These are phyloP conservation scores for Glutinoglossum americanum DNA, from an alignment of 495 filamentous ascomycete species.

Conservation along the genomic window DNA sequence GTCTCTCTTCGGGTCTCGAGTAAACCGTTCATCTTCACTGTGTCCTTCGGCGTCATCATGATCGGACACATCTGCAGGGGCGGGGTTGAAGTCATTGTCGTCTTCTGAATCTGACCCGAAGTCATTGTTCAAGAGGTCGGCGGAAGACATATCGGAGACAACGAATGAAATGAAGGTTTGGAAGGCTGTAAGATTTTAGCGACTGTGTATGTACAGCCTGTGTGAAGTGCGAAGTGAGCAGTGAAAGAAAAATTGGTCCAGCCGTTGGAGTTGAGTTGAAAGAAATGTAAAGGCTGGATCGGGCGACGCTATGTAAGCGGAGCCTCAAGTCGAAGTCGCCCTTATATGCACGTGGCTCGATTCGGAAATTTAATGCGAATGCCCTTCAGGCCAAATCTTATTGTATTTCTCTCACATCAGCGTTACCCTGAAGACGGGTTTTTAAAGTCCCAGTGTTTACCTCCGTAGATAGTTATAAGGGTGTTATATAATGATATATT, in stretches of 20 bases:
- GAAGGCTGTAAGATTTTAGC: too few species aligned
- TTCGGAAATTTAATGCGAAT: not conserved
- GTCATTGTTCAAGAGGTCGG: conserved; percentile 9
- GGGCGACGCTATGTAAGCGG: not conserved
- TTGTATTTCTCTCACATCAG: too few species aligned
- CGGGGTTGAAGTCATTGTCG: conserved; percentile 15
- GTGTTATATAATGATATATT: too few species aligned
- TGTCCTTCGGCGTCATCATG: conserved; percentile 10
- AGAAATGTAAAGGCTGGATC: not conserved
- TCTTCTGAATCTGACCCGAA: conserved; percentile 16
- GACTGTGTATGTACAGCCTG: not conserved
- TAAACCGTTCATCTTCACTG: not conserved
- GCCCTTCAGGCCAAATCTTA: too few species aligned
- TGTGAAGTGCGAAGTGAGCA: not conserved
- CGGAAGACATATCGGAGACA: not conserved
- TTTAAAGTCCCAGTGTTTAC: too few species aligned
- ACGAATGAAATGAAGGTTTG: not conserved
- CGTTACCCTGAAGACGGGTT: too few species aligned
- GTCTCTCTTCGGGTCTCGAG: not conserved
- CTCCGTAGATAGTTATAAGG: too few species aligned
- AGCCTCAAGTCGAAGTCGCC: not conserved
- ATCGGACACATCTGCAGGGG: conserved; percentile 12
- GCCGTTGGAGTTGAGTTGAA: not conserved
- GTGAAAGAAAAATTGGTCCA: not conserved
- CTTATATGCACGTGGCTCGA: not conserved